Conservation (phyloP, 2,329 filamentous ascomycete genomes). For the Alternaria alternata region DNA sequence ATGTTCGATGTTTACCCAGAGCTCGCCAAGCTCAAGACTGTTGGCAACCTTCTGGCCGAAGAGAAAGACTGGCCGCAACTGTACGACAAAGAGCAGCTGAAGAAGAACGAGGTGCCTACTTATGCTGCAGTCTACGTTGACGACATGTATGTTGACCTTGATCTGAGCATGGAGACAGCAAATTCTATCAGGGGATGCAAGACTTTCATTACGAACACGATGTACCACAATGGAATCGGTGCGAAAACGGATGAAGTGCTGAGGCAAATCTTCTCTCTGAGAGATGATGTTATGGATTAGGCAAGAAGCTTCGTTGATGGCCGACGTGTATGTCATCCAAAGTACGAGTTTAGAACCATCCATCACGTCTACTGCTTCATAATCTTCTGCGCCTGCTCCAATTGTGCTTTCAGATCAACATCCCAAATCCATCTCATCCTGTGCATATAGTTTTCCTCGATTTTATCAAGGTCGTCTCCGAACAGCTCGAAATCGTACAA, state of each 20-base stretch:
- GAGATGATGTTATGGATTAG: conserved; percentile 72
- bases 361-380: conserved; percentile 17
- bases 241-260: conserved; percentile 78
- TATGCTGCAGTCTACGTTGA: conserved; percentile 85
- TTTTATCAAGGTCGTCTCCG: conserved; percentile 51
- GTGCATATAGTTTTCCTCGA: conserved; percentile 41
- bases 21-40: conserved; percentile 71
- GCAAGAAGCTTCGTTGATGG: not conserved
- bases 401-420: conserved; percentile 47
- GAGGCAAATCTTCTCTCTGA: conserved; percentile 75
- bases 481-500: conserved; percentile 53
- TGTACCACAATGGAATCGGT: conserved; percentile 87
- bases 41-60: conserved; percentile 74
- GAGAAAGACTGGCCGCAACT: conserved; percentile 75
- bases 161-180: conserved; percentile 76
- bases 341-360: not conserved
- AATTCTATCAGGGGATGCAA: conserved; percentile 77
- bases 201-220: conserved; percentile 82
- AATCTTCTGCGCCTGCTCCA: conserved; percentile 43
- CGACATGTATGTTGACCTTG: conserved; percentile 91
- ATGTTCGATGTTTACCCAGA: conserved; percentile 85
- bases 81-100: conserved; percentile 77
- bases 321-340: not conserved
- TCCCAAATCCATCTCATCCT: conserved; percentile 55
- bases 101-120: conserved; percentile 80